These are phyloP conservation scores for Cyberlindnera americana DNA, from an alignment of 805 yeast species.

Conservation along the genomic window DNA sequence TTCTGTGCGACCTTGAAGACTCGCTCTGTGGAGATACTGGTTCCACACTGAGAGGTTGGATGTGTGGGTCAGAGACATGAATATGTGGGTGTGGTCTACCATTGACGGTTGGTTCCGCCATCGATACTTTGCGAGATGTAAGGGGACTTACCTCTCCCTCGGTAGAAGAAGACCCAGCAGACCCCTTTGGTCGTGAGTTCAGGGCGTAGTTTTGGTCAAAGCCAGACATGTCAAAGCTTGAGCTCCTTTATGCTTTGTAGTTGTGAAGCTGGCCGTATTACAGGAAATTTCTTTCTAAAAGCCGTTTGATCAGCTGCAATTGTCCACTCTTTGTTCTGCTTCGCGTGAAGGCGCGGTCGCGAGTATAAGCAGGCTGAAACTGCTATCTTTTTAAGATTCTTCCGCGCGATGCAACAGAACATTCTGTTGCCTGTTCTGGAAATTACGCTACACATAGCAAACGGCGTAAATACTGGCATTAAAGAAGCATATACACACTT, in stretches of 20 bases:
- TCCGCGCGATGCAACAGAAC: too few relatives aligned
- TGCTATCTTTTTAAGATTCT: too few relatives aligned
- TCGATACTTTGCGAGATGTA: conserved; percentile 22
- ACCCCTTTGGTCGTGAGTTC: conserved; percentile 11
- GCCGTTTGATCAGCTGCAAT: neutral
- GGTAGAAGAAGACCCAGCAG: conserved; percentile 17
- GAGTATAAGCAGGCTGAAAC: too few relatives aligned
- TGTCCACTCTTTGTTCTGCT: too few relatives aligned
- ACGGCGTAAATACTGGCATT: neutral
- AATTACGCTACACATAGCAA: too few relatives aligned
- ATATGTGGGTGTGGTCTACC: neutral
- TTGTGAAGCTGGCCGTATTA: too few relatives aligned
- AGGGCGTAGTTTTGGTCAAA: conserved; percentile 16
- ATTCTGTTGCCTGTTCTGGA: too few relatives aligned
- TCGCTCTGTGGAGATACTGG: conserved; percentile 1
- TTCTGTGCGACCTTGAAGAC: neutral
- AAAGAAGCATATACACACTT: neutral
- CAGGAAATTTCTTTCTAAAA: too few relatives aligned
- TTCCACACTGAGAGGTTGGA: neutral
- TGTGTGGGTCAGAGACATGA: neutral
- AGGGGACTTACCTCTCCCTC: conserved; percentile 20
- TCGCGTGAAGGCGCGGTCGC: too few relatives aligned
- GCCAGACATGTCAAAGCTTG: too few relatives aligned
- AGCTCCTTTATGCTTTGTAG: too few relatives aligned
- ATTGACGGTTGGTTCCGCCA: conserved; percentile 17